phyloP scores from a whole-genome alignment of 345 rosid genomes.

The Salix dunnii region DNA sequence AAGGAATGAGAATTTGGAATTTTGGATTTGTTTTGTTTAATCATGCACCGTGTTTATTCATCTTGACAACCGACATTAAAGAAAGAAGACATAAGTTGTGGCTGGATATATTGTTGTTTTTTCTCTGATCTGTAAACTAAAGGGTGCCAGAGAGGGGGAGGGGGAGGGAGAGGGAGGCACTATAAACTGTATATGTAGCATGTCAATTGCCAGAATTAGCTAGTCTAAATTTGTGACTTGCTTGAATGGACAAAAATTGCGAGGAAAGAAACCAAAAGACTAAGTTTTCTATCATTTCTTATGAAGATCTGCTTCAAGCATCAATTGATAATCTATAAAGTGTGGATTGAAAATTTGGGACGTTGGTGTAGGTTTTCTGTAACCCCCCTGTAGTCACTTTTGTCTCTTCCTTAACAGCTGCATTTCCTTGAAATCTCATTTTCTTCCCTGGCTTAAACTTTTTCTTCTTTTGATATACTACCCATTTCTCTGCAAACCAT shows the following conservation, averaged over 20 bases:
- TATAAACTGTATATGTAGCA: not conserved
- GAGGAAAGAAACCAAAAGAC: not conserved
- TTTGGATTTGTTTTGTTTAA: not conserved
- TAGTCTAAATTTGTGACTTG: not conserved
- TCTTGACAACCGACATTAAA: not conserved
- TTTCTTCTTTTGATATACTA: not conserved
- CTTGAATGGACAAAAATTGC: not conserved
- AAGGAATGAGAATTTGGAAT: not conserved
- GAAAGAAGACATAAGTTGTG: not conserved
- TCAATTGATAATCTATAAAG: not conserved
- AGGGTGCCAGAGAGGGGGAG: not conserved
- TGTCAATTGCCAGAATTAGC: not conserved
- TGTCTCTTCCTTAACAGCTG: not conserved
- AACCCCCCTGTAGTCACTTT: not conserved
- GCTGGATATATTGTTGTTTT: not conserved
- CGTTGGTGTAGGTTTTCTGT: not conserved
- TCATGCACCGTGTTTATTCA: slow-evolving; percentile 5
- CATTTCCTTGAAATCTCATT: slow-evolving; percentile 1
- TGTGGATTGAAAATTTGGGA: not conserved
- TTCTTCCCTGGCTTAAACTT: not conserved
- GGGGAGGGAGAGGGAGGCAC: not conserved
- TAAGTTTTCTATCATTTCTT: not conserved
- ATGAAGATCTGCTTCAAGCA: slow-evolving; percentile 2
- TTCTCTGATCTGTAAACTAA: not conserved
- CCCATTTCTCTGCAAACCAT: slow-evolving; percentile 3